phyloP scores from a whole-genome alignment of 140 eudicot species.

The Artemisia princeps region DNA sequence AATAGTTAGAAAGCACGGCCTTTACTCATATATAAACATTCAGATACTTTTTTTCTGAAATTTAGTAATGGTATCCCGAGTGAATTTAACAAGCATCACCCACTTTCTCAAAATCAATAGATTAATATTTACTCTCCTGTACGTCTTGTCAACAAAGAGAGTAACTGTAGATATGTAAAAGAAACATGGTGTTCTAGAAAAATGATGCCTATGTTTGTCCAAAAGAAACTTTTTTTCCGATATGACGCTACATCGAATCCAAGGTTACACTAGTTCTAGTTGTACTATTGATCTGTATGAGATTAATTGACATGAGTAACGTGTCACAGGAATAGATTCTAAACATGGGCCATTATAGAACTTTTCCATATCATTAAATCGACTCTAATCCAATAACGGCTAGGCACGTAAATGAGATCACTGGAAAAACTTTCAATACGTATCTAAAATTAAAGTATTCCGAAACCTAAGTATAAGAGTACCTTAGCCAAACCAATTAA shows the following conservation, averaged over 20 bases:
- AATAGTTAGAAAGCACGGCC: not conserved
- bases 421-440: not conserved
- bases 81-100: not conserved
- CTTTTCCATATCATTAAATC: not conserved
- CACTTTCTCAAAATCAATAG: not conserved
- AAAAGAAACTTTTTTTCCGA: no score
- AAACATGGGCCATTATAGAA: not conserved
- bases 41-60: slow-evolving; percentile 1
- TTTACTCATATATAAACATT: slow-evolving; percentile 5
- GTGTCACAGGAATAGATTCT: not conserved
- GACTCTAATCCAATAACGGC: not conserved
- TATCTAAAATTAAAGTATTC: not conserved
- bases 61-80: not conserved
- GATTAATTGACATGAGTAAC: not conserved
- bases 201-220: no score
- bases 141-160: no score
- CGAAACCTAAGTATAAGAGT: no score
- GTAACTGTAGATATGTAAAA: not conserved
- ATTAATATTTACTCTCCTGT: not conserved
- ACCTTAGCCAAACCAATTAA: no score
- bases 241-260: not conserved
- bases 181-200: not conserved
- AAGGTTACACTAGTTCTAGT: not conserved
- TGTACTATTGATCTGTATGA: not conserved
- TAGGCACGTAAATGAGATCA: no score